A percentile compares a stretch with the other conserved stretches of the same genome.
These are phyloP conservation scores for Whalleya microplaca DNA, from an alignment of 2,329 filamentous ascomycete genomes.

Conservation along the genomic window DNA sequence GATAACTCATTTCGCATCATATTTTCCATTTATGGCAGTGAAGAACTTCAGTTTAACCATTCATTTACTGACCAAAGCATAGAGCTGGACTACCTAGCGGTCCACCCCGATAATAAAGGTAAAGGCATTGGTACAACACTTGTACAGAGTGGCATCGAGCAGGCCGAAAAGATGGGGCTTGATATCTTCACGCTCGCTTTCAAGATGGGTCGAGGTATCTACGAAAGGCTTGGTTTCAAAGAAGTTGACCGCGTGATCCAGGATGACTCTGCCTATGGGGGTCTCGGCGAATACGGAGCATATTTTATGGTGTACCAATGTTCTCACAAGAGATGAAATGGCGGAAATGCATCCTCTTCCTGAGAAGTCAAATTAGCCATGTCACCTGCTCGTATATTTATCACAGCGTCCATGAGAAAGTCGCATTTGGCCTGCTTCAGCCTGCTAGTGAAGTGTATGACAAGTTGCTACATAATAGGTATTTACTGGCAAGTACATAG, in stretches of 20 bases:
- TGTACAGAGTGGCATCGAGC: constrained; percentile 30
- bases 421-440: too few species aligned
- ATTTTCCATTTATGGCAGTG: too few species aligned
- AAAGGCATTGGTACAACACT: constrained; percentile 32
- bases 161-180: constrained; percentile 30
- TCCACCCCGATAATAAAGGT: constrained; percentile 34
- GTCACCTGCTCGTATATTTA: too few species aligned
- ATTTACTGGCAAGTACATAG: too few species aligned
- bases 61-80: not conserved
- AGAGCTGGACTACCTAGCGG: constrained; percentile 35
- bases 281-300: constrained; percentile 18
- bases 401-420: too few species aligned
- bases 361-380: too few species aligned
- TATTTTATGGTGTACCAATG: constrained; percentile 15
- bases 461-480: too few species aligned
- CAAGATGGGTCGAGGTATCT: constrained; percentile 27
- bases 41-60: too few species aligned
- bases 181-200: constrained; percentile 31
- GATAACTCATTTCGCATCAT: not conserved
- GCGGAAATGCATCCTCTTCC: too few species aligned
- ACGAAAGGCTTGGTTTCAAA: constrained; percentile 31
- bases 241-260: constrained; percentile 29
- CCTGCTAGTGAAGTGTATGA: too few species aligned
- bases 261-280: constrained; percentile 29
- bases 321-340: not conserved